A percentile compares a stretch with the other conserved stretches of the same genome.
phyloP scores from a whole-genome alignment of 2,329 filamentous ascomycete species.

The Hypoxylon sp. region DNA sequence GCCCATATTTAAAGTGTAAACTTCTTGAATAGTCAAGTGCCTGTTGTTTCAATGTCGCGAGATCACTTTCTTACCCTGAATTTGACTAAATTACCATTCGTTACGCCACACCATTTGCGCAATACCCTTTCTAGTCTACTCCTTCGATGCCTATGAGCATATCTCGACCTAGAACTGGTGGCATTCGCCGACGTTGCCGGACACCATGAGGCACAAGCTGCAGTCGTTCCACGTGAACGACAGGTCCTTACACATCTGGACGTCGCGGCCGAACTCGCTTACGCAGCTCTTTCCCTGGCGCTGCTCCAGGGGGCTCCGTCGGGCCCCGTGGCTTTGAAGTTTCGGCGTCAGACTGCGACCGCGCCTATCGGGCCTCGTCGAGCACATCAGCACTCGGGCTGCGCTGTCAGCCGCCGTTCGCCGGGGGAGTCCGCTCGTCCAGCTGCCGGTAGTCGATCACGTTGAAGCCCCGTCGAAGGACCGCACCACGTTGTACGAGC shows the following conservation, averaged over 20 bases:
- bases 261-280: conserved; percentile 40
- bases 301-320: conserved; percentile 22
- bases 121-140: background rate
- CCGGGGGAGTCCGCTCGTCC: conserved; percentile 11
- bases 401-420: conserved; percentile 20
- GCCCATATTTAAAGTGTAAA: too few relatives aligned
- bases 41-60: too few relatives aligned
- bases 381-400: conserved; percentile 34
- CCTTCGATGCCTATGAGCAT: background rate
- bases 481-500: conserved; percentile 43
- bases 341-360: conserved; percentile 23
- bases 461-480: conserved; percentile 40
- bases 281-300: conserved; percentile 39
- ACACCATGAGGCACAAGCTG: conserved; percentile 31
- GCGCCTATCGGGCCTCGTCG: conserved; percentile 33
- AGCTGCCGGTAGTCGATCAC: conserved; percentile 40
- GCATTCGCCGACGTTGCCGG: conserved; percentile 34
- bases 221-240: conserved; percentile 39
- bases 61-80: background rate
- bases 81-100: background rate
- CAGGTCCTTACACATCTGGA: conserved; percentile 34
- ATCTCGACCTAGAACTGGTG: conserved; percentile 15
- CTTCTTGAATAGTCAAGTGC: too few relatives aligned
- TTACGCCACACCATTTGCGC: background rate
- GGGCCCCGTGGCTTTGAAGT: conserved; percentile 29